Conservation (phyloP, 2,329 filamentous ascomycete species). For the Ceratocystis harringtonii region DNA sequence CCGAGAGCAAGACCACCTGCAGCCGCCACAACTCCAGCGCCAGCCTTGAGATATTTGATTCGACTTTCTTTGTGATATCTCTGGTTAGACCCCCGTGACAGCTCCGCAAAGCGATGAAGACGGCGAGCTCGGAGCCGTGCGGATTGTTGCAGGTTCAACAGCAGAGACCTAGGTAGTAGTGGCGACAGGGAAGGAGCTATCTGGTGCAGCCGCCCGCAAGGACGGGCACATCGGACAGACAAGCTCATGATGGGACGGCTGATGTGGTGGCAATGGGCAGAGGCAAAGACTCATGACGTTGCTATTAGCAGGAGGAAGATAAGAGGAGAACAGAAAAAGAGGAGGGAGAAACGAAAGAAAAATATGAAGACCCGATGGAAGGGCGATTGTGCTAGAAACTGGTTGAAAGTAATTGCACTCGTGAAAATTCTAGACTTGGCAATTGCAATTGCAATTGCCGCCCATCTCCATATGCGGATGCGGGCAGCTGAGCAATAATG, state of each 20-base stretch:
- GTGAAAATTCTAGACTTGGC: neutral
- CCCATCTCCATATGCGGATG: neutral
- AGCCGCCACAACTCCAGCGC: neutral
- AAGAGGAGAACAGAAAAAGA: neutral
- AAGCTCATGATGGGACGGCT: conserved; percentile 14
- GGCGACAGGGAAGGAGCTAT: neutral
- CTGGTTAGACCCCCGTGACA: neutral
- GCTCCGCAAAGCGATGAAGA: neutral
- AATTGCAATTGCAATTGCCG: neutral
- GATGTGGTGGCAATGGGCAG: neutral
- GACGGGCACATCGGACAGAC: conserved; percentile 11
- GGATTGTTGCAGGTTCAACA: neutral
- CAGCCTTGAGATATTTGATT: conserved; percentile 8
- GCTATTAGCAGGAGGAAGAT: neutral
- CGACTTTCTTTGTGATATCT: neutral
- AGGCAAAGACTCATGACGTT: conserved; percentile 5
- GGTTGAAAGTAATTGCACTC: neutral
- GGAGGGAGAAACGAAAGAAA: neutral
- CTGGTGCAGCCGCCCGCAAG: neutral
- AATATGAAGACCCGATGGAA: neutral
- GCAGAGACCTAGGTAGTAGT: neutral
- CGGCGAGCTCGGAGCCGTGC: neutral
- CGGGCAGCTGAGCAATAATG: neutral
- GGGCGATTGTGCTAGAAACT: neutral
- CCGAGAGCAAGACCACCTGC: conserved; percentile 7